These are phyloP conservation scores for Mycosarcoma maydis DNA, from an alignment of 1,284 basidiomycete genomes.

Conservation along the genomic window DNA sequence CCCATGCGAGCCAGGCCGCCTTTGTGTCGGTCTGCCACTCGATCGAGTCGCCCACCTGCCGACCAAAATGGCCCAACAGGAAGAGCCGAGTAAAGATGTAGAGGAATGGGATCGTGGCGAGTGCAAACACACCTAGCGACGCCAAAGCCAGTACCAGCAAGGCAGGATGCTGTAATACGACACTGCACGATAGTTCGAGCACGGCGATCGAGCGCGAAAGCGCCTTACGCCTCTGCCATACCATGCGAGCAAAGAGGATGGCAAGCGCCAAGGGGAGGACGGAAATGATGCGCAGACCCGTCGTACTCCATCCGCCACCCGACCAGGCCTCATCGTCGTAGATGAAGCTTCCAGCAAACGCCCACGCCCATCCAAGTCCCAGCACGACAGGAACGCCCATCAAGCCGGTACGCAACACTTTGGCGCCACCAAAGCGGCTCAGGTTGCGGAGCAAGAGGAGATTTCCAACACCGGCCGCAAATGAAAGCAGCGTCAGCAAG, in stretches of 20 bases:
- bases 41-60: slow-evolving; percentile 50
- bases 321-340: slow-evolving; percentile 76
- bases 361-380: slow-evolving; percentile 83
- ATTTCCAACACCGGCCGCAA: slow-evolving; percentile 79
- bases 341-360: slow-evolving; percentile 88
- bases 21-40: slow-evolving; percentile 82
- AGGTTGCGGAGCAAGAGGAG: slow-evolving; percentile 52
- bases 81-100: slow-evolving; percentile 78
- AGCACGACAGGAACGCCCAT: slow-evolving; percentile 76
- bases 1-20: slow-evolving; percentile 82
- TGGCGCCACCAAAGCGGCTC: slow-evolving; percentile 43
- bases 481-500: slow-evolving; percentile 79
- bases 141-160: slow-evolving; percentile 81
- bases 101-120: slow-evolving; percentile 83
- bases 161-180: slow-evolving; percentile 82
- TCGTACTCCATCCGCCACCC: slow-evolving; percentile 79
- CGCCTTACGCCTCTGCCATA: slow-evolving; percentile 75
- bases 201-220: slow-evolving; percentile 75
- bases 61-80: slow-evolving; percentile 67
- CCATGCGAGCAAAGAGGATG: slow-evolving; percentile 76
- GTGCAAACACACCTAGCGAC: slow-evolving; percentile 77
- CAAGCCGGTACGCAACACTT: slow-evolving; percentile 47
- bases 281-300: slow-evolving; percentile 84
- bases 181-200: slow-evolving; percentile 80
- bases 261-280: slow-evolving; percentile 78